phyloP scores from a whole-genome alignment of 768 basidiomycete species.

The Ramaria sp. region DNA sequence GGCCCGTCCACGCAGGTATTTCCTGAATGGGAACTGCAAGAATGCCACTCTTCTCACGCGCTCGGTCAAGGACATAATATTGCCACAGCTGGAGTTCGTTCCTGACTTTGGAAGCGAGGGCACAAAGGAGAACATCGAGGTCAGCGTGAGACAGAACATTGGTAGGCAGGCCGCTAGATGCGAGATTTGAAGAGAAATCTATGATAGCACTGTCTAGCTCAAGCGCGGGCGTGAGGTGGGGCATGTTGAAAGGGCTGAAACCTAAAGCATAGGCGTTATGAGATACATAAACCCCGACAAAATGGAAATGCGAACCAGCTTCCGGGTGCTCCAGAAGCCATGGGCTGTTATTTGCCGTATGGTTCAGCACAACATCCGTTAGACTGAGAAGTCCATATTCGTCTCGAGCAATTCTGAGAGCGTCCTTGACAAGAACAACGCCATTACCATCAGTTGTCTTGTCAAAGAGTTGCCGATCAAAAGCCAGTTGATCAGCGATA shows the following conservation, averaged over 20 bases:
- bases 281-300: neutral
- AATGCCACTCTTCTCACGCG: slow-evolving; percentile 50
- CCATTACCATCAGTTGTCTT: slow-evolving; percentile 39
- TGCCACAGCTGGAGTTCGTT: slow-evolving; percentile 71
- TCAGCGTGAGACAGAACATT: slow-evolving; percentile 54
- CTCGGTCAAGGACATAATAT: slow-evolving; percentile 81
- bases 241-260: slow-evolving; percentile 82
- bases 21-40: slow-evolving; percentile 39
- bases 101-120: slow-evolving; percentile 51
- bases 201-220: slow-evolving; percentile 86
- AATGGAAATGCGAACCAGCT: slow-evolving; percentile 50
- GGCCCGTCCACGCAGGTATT: slow-evolving; percentile 49
- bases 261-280: slow-evolving; percentile 33
- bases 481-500: slow-evolving; percentile 69
- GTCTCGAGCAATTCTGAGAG: slow-evolving; percentile 61
- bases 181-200: slow-evolving; percentile 62
- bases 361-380: slow-evolving; percentile 95
- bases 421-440: slow-evolving; percentile 45
- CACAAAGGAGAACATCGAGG: slow-evolving; percentile 51
- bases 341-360: slow-evolving; percentile 87
- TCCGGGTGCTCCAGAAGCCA: slow-evolving; percentile 95
- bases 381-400: slow-evolving; percentile 83
- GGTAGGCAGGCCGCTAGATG: slow-evolving; percentile 61
- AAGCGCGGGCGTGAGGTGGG: slow-evolving; percentile 85
- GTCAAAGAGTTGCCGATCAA: slow-evolving; percentile 15